Conservation (phyloP, 768 basidiomycete genomes). For the Dioszegia aurantiaca region DNA sequence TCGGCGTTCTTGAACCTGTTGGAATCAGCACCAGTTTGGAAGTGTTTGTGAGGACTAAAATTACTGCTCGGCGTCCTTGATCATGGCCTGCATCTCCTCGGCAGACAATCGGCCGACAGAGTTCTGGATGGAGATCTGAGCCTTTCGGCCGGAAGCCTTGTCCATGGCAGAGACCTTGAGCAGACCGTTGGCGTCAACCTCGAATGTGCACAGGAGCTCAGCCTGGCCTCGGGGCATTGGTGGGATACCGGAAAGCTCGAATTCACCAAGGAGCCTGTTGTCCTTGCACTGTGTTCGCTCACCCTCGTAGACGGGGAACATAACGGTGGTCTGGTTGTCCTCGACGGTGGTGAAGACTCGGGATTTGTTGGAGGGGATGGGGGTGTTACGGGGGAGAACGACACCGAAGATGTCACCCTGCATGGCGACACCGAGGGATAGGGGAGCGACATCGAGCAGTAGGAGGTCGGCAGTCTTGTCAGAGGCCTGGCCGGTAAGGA, state of each 20-base stretch:
- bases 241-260: constrained; percentile 97
- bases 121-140: constrained; percentile 93
- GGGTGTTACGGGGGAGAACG: constrained; percentile 98
- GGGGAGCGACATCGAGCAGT: constrained; percentile 95
- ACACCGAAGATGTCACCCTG: constrained; percentile 99
- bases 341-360: constrained; percentile 99
- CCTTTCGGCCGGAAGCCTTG: constrained; percentile 98
- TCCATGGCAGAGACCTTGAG: constrained; percentile 98
- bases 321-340: constrained; percentile 99
- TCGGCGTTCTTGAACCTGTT: constrained; percentile 52
- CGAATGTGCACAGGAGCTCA: constrained; percentile 98
- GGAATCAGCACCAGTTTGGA: constrained; percentile 4
- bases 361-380: constrained; percentile 99
- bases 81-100: constrained; percentile 99
- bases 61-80: constrained; percentile 98
- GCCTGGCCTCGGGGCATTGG: constrained; percentile 99
- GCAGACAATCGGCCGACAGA: constrained; percentile 97
- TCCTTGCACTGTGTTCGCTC: constrained; percentile 99
- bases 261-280: constrained; percentile 98
- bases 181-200: constrained; percentile 98
- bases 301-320: constrained; percentile 99
- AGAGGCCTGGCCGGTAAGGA: constrained; percentile 96
- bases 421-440: constrained; percentile 99
- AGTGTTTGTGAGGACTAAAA: constrained; percentile 53
- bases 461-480: constrained; percentile 98